Percentiles rank a stretch among this genome's conserved stretches.
These are phyloP conservation scores for Hymenochaete sp. DNA, from an alignment of 1,284 basidiomycete species.

Conservation along the genomic window DNA sequence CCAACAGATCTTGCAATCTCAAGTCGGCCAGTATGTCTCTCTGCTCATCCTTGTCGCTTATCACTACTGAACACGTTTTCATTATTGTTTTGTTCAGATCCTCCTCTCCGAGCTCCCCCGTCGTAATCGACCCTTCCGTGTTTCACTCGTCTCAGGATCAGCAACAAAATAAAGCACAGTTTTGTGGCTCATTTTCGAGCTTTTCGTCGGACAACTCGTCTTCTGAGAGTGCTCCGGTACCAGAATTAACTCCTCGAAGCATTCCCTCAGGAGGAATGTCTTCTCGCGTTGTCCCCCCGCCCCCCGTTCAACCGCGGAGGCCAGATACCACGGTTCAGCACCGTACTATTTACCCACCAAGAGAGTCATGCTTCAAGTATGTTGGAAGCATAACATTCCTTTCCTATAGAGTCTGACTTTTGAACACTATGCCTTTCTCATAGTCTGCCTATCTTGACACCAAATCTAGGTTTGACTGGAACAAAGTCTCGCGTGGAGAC, in stretches of 20 bases:
- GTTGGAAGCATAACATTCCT: slow-evolving; percentile 23
- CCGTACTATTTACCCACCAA: slow-evolving; percentile 56
- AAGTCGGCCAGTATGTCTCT: slow-evolving; percentile 59
- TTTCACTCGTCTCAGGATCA: slow-evolving; percentile 10
- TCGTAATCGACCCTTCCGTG: slow-evolving; percentile 16
- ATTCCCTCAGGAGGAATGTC: slow-evolving; percentile 16
- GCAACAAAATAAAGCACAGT: slow-evolving; percentile 3
- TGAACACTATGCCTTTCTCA: slow-evolving; percentile 14
- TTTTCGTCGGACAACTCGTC: slow-evolving; percentile 18
- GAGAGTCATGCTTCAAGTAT: slow-evolving; percentile 67
- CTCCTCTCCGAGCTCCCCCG: slow-evolving; percentile 7
- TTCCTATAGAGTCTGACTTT: slow-evolving; percentile 6
- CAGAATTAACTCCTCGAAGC: slow-evolving; percentile 27
- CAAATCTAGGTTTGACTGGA: slow-evolving; percentile 75
- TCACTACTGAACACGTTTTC: slow-evolving; percentile 17
- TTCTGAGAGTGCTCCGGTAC: slow-evolving; percentile 16
- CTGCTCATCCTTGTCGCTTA: slow-evolving; percentile 17
- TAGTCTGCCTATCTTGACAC: slow-evolving; percentile 71
- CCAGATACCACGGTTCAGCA: slow-evolving; percentile 41
- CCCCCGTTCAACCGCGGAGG: slow-evolving; percentile 45
- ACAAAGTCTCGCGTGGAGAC: slow-evolving; percentile 95
- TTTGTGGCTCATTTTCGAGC: slow-evolving; percentile 9
- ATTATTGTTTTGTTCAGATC: slow-evolving; percentile 22
- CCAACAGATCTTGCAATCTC: slow-evolving; percentile 62
- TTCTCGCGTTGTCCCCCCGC: slow-evolving; percentile 53